A percentile compares a stretch with the other conserved stretches of the same genome.
Conservation (phyloP, 78 protist species). For the Protostelium mycophagum region DNA sequence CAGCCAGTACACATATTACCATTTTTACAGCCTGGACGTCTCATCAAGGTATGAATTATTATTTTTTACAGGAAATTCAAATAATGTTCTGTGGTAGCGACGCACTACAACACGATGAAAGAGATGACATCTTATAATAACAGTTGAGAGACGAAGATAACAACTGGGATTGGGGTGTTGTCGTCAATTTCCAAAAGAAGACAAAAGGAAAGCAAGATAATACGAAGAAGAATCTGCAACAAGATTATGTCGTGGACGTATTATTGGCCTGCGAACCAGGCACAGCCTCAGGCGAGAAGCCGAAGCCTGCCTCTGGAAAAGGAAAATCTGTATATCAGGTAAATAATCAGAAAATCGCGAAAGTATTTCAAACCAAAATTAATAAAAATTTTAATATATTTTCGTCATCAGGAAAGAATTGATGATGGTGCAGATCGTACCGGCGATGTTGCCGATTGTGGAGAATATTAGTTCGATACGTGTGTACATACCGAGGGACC, state of each 20-base stretch:
- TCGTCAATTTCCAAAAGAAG: conserved; percentile 66
- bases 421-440: too few relatives aligned
- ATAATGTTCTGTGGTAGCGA: background rate
- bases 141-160: conserved; percentile 10
- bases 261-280: conserved; percentile 17
- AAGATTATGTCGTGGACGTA: conserved; percentile 45
- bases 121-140: background rate
- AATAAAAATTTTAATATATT: too few relatives aligned
- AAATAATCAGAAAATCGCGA: background rate
- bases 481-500: conserved; percentile 2
- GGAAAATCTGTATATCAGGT: background rate
- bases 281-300: background rate
- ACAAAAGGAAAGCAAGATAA: conserved; percentile 17
- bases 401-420: too few relatives aligned
- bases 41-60: conserved; percentile 49
- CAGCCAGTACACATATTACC: conserved; percentile 68
- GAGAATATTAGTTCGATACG: conserved; percentile 5
- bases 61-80: background rate
- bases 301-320: background rate
- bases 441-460: background rate
- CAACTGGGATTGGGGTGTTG: conserved; percentile 85
- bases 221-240: conserved; percentile 27
- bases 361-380: background rate
- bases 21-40: conserved; percentile 81
- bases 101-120: background rate